phyloP scores from a whole-genome alignment of 176 grass and related monocot genomes.

The Paspalum notatum region DNA sequence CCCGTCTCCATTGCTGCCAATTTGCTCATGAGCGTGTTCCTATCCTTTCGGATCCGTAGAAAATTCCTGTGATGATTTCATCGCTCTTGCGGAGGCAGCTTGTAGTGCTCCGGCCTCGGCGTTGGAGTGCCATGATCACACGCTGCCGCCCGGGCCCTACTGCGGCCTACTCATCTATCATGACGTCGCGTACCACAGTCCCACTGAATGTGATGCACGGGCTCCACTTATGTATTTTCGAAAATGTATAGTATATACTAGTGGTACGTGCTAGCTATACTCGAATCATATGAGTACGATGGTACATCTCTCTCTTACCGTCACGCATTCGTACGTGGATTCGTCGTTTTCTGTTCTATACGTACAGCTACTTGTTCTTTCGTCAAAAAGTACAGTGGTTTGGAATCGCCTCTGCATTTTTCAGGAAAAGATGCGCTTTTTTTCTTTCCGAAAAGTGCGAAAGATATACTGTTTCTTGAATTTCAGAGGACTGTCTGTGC shows the following conservation, averaged over 20 bases:
- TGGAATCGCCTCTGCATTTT: background rate
- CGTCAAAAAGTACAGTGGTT: too few relatives aligned
- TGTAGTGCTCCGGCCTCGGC: background rate
- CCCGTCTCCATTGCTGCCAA: background rate
- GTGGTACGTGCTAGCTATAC: background rate
- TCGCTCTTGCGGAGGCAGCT: background rate
- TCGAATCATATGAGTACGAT: background rate
- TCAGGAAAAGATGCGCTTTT: background rate
- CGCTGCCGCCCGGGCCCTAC: slow-evolving; percentile 32
- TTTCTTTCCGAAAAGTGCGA: background rate
- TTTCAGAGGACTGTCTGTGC: background rate
- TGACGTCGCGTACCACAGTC: slow-evolving; percentile 21
- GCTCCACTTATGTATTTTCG: slow-evolving; percentile 14
- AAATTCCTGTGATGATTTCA: slow-evolving; percentile 46
- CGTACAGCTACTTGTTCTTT: too few relatives aligned
- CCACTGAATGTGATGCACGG: slow-evolving; percentile 31
- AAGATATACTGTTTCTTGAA: background rate
- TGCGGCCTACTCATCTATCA: background rate
- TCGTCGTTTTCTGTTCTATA: background rate
- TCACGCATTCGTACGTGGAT: background rate
- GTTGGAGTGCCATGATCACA: slow-evolving; percentile 53
- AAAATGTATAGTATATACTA: background rate
- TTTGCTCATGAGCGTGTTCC: slow-evolving; percentile 33
- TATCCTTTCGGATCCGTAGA: slow-evolving; percentile 37
- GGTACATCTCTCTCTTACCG: background rate